Conservation (phyloP, 345 rosid genomes). For the Garcia nutans region DNA sequence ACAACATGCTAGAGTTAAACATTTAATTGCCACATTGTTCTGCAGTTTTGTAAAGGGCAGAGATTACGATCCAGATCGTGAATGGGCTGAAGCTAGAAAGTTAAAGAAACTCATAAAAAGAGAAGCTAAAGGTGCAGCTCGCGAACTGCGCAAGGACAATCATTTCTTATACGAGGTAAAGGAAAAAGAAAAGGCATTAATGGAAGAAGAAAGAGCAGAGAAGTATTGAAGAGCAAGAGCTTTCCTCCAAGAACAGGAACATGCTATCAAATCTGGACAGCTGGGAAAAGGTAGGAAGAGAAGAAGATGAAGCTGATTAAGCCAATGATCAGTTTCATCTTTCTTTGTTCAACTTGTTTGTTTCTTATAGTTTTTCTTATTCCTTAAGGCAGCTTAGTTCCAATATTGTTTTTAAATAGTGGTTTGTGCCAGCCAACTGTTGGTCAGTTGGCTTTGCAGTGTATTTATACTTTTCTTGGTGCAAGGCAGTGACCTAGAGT, state of each 20-base stretch:
- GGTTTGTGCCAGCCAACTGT: neutral
- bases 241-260: slow-evolving; percentile 91
- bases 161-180: slow-evolving; percentile 50
- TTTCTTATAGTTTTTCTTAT: neutral
- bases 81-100: slow-evolving; percentile 64
- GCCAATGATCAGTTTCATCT: no score
- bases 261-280: slow-evolving; percentile 84
- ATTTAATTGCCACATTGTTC: slow-evolving; percentile 21
- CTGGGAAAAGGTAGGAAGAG: slow-evolving; percentile 74
- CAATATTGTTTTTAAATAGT: neutral
- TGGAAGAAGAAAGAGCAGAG: slow-evolving; percentile 64
- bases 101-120: slow-evolving; percentile 50
- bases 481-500: neutral
- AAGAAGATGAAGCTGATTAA: slow-evolving; percentile 31
- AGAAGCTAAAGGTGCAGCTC: slow-evolving; percentile 71
- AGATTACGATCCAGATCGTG: slow-evolving; percentile 92
- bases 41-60: slow-evolving; percentile 85
- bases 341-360: neutral
- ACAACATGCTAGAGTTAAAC: neutral
- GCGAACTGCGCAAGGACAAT: slow-evolving; percentile 88
- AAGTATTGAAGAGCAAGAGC: slow-evolving; percentile 66
- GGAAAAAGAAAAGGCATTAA: slow-evolving; percentile 51
- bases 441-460: neutral
- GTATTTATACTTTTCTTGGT: neutral
- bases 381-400: neutral